Conservation (phyloP, 140 eudicot species). For the Bidens hawaiensis region DNA sequence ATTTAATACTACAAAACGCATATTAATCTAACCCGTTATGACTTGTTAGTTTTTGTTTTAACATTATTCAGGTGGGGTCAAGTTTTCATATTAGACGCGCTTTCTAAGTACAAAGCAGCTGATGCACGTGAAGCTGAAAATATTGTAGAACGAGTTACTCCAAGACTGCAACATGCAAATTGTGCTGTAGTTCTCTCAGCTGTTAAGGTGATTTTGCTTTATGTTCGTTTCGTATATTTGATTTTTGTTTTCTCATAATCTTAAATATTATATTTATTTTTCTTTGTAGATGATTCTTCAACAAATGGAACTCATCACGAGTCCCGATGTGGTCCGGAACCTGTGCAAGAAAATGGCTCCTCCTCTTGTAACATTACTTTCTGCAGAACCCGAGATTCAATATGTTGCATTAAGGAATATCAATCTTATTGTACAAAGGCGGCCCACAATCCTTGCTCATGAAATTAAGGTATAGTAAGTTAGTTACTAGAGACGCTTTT, state of each 20-base stretch:
- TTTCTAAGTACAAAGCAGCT: slow-evolving; percentile 73
- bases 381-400: too few relatives aligned
- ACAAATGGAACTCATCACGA: slow-evolving; percentile 87
- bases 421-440: slow-evolving; percentile 81
- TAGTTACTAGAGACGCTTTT: slow-evolving; percentile 18
- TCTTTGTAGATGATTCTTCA: slow-evolving; percentile 78
- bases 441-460: slow-evolving; percentile 91
- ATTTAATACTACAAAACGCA: too few relatives aligned
- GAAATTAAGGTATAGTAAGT: too few relatives aligned
- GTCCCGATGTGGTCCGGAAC: slow-evolving; percentile 86
- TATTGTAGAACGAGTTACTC: slow-evolving; percentile 76
- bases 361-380: slow-evolving; percentile 90
- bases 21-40: too few relatives aligned
- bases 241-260: background rate
- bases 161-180: slow-evolving; percentile 80
- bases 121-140: slow-evolving; percentile 86
- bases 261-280: background rate
- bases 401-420: slow-evolving; percentile 81
- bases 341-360: slow-evolving; percentile 98
- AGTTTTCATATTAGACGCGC: slow-evolving; percentile 77
- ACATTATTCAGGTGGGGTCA: slow-evolving; percentile 69
- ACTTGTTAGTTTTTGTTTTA: too few relatives aligned
- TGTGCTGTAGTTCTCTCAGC: too few relatives aligned
- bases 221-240: background rate
- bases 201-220: background rate